phyloP scores from a whole-genome alignment of 805 yeast genomes.

The Candida alai region DNA sequence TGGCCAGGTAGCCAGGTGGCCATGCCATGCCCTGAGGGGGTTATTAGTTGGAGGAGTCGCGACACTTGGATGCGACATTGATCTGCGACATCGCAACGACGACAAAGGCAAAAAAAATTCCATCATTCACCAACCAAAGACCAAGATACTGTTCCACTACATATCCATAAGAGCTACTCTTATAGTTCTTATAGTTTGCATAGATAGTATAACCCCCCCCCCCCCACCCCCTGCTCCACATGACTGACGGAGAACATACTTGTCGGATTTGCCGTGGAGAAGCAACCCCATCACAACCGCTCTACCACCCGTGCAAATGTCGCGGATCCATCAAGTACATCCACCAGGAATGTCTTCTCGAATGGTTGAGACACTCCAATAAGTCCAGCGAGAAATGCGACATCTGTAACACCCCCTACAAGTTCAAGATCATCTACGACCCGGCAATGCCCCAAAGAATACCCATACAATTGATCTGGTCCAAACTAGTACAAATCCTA shows the following conservation, averaged over 20 bases:
- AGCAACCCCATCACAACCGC: slow-evolving; percentile 71
- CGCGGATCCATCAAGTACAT: slow-evolving; percentile 89
- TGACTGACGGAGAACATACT: slow-evolving; percentile 37
- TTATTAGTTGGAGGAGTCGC: too few relatives aligned
- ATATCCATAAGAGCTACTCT: too few relatives aligned
- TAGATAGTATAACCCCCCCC: too few relatives aligned
- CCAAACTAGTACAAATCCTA: slow-evolving; percentile 26
- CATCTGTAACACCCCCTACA: slow-evolving; percentile 76
- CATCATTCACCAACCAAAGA: too few relatives aligned
- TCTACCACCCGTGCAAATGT: slow-evolving; percentile 90
- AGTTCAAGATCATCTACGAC: slow-evolving; percentile 61
- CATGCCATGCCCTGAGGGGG: too few relatives aligned
- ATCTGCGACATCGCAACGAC: too few relatives aligned
- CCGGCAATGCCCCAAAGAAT: slow-evolving; percentile 61
- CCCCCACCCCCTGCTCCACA: too few relatives aligned
- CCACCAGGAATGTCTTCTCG: slow-evolving; percentile 86
- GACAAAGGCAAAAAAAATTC: too few relatives aligned
- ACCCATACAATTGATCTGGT: slow-evolving; percentile 50
- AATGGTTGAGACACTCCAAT: slow-evolving; percentile 76
- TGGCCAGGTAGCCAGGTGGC: too few relatives aligned
- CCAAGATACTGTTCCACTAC: too few relatives aligned
- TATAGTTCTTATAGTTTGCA: too few relatives aligned
- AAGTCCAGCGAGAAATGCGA: slow-evolving; percentile 69
- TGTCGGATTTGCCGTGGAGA: slow-evolving; percentile 96
- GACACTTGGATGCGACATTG: too few relatives aligned